phyloP scores from a whole-genome alignment of 164 flowering plant species.

The Taxillus chinensis region DNA sequence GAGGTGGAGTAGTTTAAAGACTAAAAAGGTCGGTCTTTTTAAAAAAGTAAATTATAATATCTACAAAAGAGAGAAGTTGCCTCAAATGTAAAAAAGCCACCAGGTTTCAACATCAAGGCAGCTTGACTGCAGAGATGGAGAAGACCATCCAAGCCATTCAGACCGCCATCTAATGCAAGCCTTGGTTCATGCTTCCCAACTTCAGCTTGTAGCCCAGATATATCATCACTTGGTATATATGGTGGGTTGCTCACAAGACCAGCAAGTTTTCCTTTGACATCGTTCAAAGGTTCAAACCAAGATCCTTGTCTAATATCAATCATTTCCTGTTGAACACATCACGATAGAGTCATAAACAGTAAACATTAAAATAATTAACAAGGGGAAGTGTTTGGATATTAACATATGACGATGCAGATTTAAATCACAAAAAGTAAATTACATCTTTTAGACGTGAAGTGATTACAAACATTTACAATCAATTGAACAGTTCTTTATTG shows the following conservation, averaged over 20 bases:
- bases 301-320: slow-evolving; percentile 72
- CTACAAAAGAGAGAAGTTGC: slow-evolving; percentile 19
- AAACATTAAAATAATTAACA: neutral
- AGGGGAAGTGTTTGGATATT: neutral
- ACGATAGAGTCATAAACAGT: neutral
- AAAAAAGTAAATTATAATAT: too few species aligned
- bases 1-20: too few species aligned
- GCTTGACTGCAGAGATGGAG: slow-evolving; percentile 56
- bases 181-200: slow-evolving; percentile 84
- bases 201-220: slow-evolving; percentile 78
- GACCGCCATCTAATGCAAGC: slow-evolving; percentile 89
- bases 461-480: too few species aligned
- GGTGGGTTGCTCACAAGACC: slow-evolving; percentile 95
- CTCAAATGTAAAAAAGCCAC: slow-evolving; percentile 92
- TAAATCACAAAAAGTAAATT: too few species aligned
- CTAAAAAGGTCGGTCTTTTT: too few species aligned
- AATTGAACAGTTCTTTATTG: too few species aligned
- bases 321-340: slow-evolving; percentile 33
- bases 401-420: too few species aligned
- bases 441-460: too few species aligned
- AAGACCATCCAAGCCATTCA: slow-evolving; percentile 59
- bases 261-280: slow-evolving; percentile 47
- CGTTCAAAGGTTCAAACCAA: slow-evolving; percentile 80
- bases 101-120: slow-evolving; percentile 54
- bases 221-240: slow-evolving; percentile 69